Base-by-base conservation (phyloP, 2,329 filamentous ascomycete species). In the Stromatinia cepivora region DNA sequence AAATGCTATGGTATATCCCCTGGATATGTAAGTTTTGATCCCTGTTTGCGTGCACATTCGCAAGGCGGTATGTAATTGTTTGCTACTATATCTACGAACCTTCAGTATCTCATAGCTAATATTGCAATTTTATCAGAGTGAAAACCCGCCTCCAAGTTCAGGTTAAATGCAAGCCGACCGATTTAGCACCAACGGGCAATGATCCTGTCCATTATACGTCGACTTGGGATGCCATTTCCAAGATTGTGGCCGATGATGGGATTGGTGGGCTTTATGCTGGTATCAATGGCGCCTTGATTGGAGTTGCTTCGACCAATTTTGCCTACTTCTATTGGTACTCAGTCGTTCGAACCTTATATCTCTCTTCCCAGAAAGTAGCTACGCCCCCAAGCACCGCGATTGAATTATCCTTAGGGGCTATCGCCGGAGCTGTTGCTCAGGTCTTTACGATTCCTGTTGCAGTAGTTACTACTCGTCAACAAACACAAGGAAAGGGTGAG, bases 251-350 rank as follows among this genome's bases (percentile, higher is more conserved):
- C 69, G 88, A 88, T 66, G 95, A 99, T 75, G 95, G 95, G 45
- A 69, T 95, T 11, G 77, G 83, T 59, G 95, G 95, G 9, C 87
- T 99, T 10, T 99, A 99, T 77, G 88, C 92, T 66, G 95, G 95
- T 71, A 94, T 99, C 79, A 86, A 88, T 71, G 94, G 94, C 64
- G 89, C 94, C 6, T 84, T 99, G 25, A 82, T 98, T 65, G 95
- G 95, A 67, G 95, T 99, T 48, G 94, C 93, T 1, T 97, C 94
- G 36, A 98, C 94, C 66, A 99, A 99, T 81, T 99, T 99, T 79
- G 95, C 95, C 76, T 99, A 99, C 82, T 99, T 99, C 80, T 99
- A 99, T 83, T 98, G 94, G 94, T 98, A 98, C 80, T 94, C 93
- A 7, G 82, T 95, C 39, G 92, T 97, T 45, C 89, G 95, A 72